Evolutionary conservation across 768 basidiomycete genomes (phyloP).

Genomic region (Royoungia palumana): DNA sequence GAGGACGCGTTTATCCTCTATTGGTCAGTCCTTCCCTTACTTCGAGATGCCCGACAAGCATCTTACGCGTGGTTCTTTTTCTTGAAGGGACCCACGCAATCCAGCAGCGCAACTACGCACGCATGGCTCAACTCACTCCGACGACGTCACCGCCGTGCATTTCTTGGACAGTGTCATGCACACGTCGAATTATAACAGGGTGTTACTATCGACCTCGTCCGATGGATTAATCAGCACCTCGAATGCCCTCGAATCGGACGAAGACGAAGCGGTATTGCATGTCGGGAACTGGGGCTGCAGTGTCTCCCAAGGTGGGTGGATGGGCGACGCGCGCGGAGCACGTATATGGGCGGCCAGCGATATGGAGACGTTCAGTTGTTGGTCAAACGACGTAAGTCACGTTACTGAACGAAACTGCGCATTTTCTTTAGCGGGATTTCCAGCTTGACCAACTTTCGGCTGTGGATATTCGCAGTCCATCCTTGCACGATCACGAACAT

Average conservation of each 20-base stretch:
- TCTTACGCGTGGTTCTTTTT: not conserved
- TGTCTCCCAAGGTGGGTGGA: constrained; percentile 75
- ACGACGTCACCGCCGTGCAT: constrained; percentile 80
- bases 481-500: constrained; percentile 50
- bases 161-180: constrained; percentile 37
- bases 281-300: constrained; percentile 88
- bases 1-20: constrained; percentile 83
- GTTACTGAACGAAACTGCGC: not conserved
- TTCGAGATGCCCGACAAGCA: not conserved
- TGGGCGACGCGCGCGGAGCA: constrained; percentile 33
- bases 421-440: not conserved
- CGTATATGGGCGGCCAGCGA: constrained; percentile 84
- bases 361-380: constrained; percentile 91
- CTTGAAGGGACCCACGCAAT: constrained; percentile 78
- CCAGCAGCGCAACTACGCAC: constrained; percentile 63
- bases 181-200: constrained; percentile 36
- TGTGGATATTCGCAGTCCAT: constrained; percentile 63
- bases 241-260: constrained; percentile 71
- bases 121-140: constrained; percentile 89
- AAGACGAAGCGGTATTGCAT: constrained; percentile 79
- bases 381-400: constrained; percentile 63
- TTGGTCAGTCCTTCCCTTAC: constrained; percentile 50
- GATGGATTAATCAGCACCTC: constrained; percentile 80
- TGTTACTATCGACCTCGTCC: constrained; percentile 77
- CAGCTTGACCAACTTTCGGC: constrained; percentile 60